Conservation (phyloP, 1,284 basidiomycete species). For the Hemileia vastatrix region DNA sequence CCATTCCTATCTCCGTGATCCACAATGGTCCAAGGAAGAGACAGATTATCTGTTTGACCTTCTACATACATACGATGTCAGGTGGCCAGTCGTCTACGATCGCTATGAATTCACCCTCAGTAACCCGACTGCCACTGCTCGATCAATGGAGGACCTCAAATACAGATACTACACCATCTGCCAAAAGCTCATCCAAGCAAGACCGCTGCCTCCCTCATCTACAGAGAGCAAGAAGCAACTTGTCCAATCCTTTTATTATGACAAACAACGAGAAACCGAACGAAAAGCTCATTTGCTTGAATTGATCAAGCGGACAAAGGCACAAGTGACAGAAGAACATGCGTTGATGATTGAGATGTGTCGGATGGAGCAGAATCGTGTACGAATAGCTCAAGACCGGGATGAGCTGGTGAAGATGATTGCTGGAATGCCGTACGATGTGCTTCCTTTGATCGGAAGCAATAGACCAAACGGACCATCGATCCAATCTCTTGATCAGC, state of each 20-base stretch:
- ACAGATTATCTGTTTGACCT: conserved; percentile 84
- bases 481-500: background rate
- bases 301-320: conserved; percentile 72
- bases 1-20: conserved; percentile 63
- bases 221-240: conserved; percentile 11
- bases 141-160: conserved; percentile 66
- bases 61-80: conserved; percentile 69
- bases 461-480: background rate
- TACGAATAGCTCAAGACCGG: conserved; percentile 74
- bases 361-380: conserved; percentile 83
- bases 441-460: background rate
- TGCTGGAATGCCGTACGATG: conserved; percentile 33
- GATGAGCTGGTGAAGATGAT: conserved; percentile 80
- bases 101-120: conserved; percentile 61
- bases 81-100: conserved; percentile 85
- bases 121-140: too few relatives aligned
- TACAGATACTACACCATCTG: conserved; percentile 89
- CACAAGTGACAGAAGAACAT: conserved; percentile 90
- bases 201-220: conserved; percentile 48
- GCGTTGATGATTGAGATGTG: conserved; percentile 89
- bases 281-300: conserved; percentile 80
- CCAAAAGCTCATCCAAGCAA: conserved; percentile 70
- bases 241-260: conserved; percentile 15
- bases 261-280: conserved; percentile 59
- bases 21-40: conserved; percentile 84